Base-by-base conservation (phyloP, 1,139 yeast genomes). In the Taphrina populina region DNA sequence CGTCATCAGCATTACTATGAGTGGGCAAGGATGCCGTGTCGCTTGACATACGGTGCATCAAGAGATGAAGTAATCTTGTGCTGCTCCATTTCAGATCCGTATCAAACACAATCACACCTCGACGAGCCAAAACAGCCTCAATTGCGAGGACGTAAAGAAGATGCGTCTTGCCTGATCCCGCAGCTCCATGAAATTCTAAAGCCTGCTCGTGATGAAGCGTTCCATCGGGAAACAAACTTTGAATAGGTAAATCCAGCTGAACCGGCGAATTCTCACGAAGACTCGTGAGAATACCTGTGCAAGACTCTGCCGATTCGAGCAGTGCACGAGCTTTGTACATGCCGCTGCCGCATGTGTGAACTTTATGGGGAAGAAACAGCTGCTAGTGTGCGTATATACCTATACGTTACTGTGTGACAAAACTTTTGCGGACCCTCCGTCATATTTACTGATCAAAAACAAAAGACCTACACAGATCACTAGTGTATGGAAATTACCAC, bases 161-260 rank as follows among this genome's bases (percentile, higher is more conserved):
- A 56, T 47, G 55, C n/a, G 57, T 45, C 49, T 56, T 56, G 34
- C 58, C 58, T n/a, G 58, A 55, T 5, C 58, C 58, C 24, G 36
- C 24, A 8, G 35, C 46, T 13, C 58, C 58, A 17, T 41, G 55
- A 17, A 56, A 11, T 26, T 56, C 58, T 8, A 49, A 23, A 2
- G 47, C 35, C 26, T 32, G 47, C 2, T 43, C 37, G 15, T 19
- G 32, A 21, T 24, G 23, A n/a, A 30, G 21, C n/a, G 27, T 5
- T 11, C 29, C 5, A 15, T 19, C 17, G 29, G 27, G 47, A 7
- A 43, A 26, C 11, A 43, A 21, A 13, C 26, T n/a, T 2, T 30
- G 19, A 1, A 43, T 2, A 10, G 47, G 47, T 10, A 43, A 17
- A 30, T 30, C 37, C 36, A 43, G 23, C 1, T 7, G 30, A n/a